Evolutionary conservation across 2,329 filamentous ascomycete species (phyloP), one percentile per base, ranked within the genome.

Genomic region (Lachnellula willkommii): DNA sequence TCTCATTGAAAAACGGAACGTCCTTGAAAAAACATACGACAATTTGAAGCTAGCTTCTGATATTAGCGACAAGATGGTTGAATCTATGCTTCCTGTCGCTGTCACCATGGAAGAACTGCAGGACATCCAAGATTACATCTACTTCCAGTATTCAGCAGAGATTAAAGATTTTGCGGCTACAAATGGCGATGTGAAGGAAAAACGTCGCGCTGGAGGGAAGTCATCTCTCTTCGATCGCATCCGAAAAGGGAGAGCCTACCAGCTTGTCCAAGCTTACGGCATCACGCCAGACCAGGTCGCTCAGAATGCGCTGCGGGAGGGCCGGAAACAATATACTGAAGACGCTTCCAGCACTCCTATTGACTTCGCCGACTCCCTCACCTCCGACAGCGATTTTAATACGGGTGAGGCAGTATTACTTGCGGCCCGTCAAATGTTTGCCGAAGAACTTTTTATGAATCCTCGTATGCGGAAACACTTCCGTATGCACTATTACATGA

Each of bases 61-160:
- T 3, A 77, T 92, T 20, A 74, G 84, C 24, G 94, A 97, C 67
- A 69, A 77, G 1, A 85, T 90, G 55, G 84, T 97, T 42, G 88
- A 93, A 47, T 86, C 92, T 63, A 86, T 96, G 79, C 81, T 94
- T n/a, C 79, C 81, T 1, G 79, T 84, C 56, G 91, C 92, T 3
- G 83, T 83, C 4, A 93, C 88, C 0, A 92, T 96, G 79, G 94
- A 99, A 69, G 94, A 99, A 69, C 79, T 99, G 17, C 94, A 99
- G 69, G 94, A 99, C 71, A 75, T 99, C 22, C 93, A 97, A 69
- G 94, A 99, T 68, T 97, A 97, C 66, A 77, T 97, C 52, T 91
- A 97, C 68, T 99, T 99, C 72, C 88, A 92, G 67, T 97, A 97
- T 66, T 84, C 89, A 4, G 77, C 84, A 3, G 85, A 95, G 69